Base-by-base conservation (phyloP, 2,329 filamentous ascomycete genomes). In the Geosmithia morbida region DNA sequence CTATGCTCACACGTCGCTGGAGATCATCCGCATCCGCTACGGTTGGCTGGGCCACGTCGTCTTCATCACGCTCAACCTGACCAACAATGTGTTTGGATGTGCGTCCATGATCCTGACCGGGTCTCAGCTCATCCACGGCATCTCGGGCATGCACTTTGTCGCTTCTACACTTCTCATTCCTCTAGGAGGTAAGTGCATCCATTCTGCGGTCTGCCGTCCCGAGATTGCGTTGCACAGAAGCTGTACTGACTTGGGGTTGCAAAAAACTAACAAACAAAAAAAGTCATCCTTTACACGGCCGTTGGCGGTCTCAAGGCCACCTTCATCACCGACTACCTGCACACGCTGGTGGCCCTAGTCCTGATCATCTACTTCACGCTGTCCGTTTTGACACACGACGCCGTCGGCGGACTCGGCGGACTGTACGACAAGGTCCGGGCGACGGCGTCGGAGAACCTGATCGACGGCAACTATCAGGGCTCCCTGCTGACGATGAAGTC, bases 401-500 rank as follows among this genome's bases (percentile, higher is more conserved):
- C 74, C 10, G 70, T 90, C 3, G 85, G 86, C 22, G 86, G 81
- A 3, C 85, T 86, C 0, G 66, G 74, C 1, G 77, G 74, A 41
- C 82, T 92, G 2, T 92, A 84, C 54, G 85, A 92, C 55, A 71
- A 82, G 1, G 66, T 94, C 2, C 71, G 81, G 0, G 69, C 79
- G 46, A 84, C 85, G 0, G 73, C 83, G 0, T 64, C 72, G 14
- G 63, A 65, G 8, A 82, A 88, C 54, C 85, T 86, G 0, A 81
- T 92, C 7, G 73, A 75, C 1, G 86, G 87, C 10, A 92, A 92
- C 61, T 74, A 79, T 0, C 72, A 77, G 11, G 86, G 86, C 29
- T 85, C 80, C 55, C 92, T 92, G 55, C 65, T 94, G 16, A 92
- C 87, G 0, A 90, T 92, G 85, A 70, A 74, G 49, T 87, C 83